Conservation (phyloP, 345 rosid genomes). For the Alliaria petiolata region DNA sequence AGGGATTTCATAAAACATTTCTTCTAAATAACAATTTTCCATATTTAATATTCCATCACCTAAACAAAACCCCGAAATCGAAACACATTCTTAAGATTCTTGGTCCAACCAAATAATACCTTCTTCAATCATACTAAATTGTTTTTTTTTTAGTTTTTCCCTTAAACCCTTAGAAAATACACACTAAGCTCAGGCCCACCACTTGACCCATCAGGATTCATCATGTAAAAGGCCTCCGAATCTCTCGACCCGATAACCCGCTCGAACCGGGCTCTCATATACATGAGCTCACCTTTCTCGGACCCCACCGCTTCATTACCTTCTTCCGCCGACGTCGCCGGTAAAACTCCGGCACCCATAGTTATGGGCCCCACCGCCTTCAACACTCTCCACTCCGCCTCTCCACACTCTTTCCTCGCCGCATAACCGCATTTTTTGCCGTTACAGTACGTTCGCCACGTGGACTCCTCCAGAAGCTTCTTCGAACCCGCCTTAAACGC, state of each 20-base stretch:
- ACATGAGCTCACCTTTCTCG: constrained; percentile 82
- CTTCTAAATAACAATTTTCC: neutral
- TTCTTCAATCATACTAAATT: neutral
- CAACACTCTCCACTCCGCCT: constrained; percentile 62
- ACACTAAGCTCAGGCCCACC: constrained; percentile 96
- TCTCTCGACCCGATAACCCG: constrained; percentile 87
- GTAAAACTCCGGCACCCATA: constrained; percentile 98
- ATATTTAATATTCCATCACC: neutral
- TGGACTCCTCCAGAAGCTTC: constrained; percentile 61
- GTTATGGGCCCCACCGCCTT: constrained; percentile 77
- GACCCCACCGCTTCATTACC: constrained; percentile 39
- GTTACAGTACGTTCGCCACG: constrained; percentile 86
- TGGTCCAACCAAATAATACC: constrained; percentile 7
- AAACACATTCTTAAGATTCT: neutral
- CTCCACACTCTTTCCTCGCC: constrained; percentile 57
- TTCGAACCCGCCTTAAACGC: constrained; percentile 25
- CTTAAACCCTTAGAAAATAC: constrained; percentile 52
- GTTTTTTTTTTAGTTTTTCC: neutral
- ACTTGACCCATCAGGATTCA: constrained; percentile 53
- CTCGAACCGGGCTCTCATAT: constrained; percentile 94
- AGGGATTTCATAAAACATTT: neutral
- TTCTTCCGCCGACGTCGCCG: constrained; percentile 28
- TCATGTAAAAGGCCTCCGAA: constrained; percentile 94
- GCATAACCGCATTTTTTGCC: constrained; percentile 88
- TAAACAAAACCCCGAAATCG: no score